Evolutionary conservation across 176 grass and related monocot species (phyloP), one percentile per base, ranked within the genome.

Genomic region (Phragmites australis): DNA sequence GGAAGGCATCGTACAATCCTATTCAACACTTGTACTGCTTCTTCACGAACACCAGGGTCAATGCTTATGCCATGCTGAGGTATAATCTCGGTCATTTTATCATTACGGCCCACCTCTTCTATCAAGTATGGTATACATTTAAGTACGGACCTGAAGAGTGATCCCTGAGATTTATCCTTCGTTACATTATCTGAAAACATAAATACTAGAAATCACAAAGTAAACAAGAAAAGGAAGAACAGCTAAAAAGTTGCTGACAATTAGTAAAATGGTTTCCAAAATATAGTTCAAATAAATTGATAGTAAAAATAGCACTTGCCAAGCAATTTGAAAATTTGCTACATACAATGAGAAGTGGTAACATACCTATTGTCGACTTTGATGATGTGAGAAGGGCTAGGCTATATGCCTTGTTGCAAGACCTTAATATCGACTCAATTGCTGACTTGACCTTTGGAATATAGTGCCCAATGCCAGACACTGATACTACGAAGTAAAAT

Each of bases 81-180:
- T 82, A 98, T 98, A 73, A 94, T 93, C 67, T 98, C 96, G 16
- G 92, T 93, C 87, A 98, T 94, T 87, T 89, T 94, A 86, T 94
- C 92, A 93, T 49, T 90, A 53, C 92, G 92, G 15, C 92, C 90
- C 47, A 94, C 93, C 69, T 94, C 96, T 72, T 98, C 96, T 75
- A 98, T 98, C 82, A 98, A 82, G 86, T 98, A 87, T 0, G 96
- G 96, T 71, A 98, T 98, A 79, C 96, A 98, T 86, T 98, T 94
- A 57, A 98, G 92, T 49, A 94, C 96, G 71, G 96, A 94, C 78
- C 92, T 92, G 74, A 98, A 98, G 51, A 98, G 92, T 83, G 90
- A 85, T 42, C 88, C 96, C 78, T 91, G 92, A 83, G 92, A 94
- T 88, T 94, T 98, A 80, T 98, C 96, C 88, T 98, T 98, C 10